Evolutionary conservation across 2,329 filamentous ascomycete species (phyloP).

Genomic region (Tolypocladium amazonense): DNA sequence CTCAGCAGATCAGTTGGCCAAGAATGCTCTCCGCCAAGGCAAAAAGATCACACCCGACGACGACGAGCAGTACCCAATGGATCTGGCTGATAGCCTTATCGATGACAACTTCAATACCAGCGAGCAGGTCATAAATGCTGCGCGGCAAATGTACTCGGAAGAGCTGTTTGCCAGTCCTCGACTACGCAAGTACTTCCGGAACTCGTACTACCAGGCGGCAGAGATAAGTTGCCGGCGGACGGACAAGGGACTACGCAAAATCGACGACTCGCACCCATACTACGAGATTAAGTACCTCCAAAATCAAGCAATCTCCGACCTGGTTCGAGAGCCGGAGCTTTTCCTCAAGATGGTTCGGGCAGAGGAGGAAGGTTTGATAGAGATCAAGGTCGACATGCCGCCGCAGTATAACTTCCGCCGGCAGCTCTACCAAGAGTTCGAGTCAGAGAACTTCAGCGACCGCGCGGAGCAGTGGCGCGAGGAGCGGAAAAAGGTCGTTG

Average conservation of each 20-base stretch:
- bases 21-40: conserved; percentile 71
- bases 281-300: conserved; percentile 97
- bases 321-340: conserved; percentile 75
- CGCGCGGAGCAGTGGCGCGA: conserved; percentile 92
- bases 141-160: conserved; percentile 81
- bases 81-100: conserved; percentile 72
- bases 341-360: conserved; percentile 97
- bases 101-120: conserved; percentile 66
- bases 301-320: conserved; percentile 73
- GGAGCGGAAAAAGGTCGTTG: conserved; percentile 74
- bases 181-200: conserved; percentile 77
- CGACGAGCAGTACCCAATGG: conserved; percentile 65
- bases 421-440: conserved; percentile 71
- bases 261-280: conserved; percentile 90
- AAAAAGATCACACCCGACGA: conserved; percentile 80
- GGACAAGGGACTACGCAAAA: conserved; percentile 85
- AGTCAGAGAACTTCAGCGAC: conserved; percentile 92
- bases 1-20: conserved; percentile 75
- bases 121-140: conserved; percentile 64
- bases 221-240: conserved; percentile 82
- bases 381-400: conserved; percentile 71
- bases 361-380: conserved; percentile 84
- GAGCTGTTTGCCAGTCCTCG: conserved; percentile 81
- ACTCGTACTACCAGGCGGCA: conserved; percentile 73
- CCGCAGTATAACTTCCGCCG: conserved; percentile 66